Evolutionary conservation across 805 yeast species (phyloP).

Genomic region (Wickerhamiella sergipiensis): DNA sequence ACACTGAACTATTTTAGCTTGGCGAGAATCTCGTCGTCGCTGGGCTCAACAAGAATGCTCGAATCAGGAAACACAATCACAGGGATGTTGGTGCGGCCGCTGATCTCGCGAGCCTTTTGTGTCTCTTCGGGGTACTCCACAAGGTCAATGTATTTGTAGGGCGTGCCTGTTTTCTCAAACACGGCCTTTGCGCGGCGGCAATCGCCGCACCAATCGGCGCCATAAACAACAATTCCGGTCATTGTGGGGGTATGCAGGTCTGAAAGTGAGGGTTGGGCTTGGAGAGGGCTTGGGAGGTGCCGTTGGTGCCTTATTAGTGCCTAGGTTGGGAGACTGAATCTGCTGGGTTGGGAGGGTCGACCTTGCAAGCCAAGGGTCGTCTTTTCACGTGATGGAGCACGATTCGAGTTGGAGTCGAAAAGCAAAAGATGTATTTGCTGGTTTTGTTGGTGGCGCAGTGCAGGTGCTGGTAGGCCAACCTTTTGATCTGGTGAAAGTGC

Average conservation of each 20-base stretch:
- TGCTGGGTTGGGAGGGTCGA: too few species aligned
- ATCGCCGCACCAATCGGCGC: conserved; percentile 21
- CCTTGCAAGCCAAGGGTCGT: background rate
- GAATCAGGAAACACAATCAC: conserved; percentile 16
- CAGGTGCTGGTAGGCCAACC: conserved; percentile 51
- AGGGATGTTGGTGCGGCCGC: conserved; percentile 15
- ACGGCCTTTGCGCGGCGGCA: conserved; percentile 14
- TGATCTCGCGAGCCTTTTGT: conserved; percentile 9
- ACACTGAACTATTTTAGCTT: conserved; percentile 6
- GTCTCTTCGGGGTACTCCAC: conserved; percentile 15
- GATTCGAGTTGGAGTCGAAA: conserved; percentile 26
- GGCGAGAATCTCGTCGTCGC: conserved; percentile 12
- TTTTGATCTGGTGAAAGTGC: conserved; percentile 55
- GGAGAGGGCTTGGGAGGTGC: background rate
- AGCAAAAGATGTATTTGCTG: conserved; percentile 40
- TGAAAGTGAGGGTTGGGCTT: background rate
- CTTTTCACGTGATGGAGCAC: conserved; percentile 6
- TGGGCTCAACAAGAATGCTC: conserved; percentile 15
- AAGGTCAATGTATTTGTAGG: conserved; percentile 15
- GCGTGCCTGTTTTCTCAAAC: conserved; percentile 7
- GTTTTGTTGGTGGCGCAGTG: conserved; percentile 42
- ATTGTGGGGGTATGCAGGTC: background rate
- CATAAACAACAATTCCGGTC: conserved; percentile 11
- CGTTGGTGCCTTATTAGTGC: too few species aligned
- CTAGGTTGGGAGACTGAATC: too few species aligned